These are phyloP conservation scores for Petunia hybrid DNA, from an alignment of 305 asterid species.

Conservation along the genomic window DNA sequence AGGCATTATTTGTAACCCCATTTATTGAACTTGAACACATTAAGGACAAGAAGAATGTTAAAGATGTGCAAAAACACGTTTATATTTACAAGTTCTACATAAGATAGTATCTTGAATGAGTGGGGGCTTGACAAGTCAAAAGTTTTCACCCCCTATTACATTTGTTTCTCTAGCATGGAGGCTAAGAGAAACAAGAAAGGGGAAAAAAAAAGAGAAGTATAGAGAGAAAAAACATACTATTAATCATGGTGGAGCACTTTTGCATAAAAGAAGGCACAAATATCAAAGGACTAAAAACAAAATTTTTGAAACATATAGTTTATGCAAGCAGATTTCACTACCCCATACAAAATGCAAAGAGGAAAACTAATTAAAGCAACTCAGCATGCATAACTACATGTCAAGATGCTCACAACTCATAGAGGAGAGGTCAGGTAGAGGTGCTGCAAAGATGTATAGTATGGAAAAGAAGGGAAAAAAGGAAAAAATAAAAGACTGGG, in stretches of 20 bases:
- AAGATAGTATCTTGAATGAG: no score
- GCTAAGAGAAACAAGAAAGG: no score
- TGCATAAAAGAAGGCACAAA: neutral
- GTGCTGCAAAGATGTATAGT: slow-evolving; percentile 12
- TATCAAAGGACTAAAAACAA: neutral
- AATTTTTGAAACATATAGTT: neutral
- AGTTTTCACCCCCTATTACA: no score
- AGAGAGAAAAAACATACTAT: no score
- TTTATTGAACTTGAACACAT: no score
- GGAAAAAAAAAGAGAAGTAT: no score
- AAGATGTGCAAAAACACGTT: no score
- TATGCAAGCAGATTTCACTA: neutral
- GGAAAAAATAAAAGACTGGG: slow-evolving; percentile 38
- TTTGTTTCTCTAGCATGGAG: no score
- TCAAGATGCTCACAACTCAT: slow-evolving; percentile 47
- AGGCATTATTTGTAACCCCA: no score
- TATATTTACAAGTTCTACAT: no score
- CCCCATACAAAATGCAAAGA: neutral
- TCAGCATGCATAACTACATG: slow-evolving; percentile 45
- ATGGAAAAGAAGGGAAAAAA: neutral
- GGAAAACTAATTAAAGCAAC: slow-evolving; percentile 31
- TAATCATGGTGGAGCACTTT: neutral
- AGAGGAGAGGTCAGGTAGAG: slow-evolving; percentile 41
- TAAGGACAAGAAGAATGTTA: no score
- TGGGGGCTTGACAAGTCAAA: no score